phyloP scores from a whole-genome alignment of 257 asterid species.

The Coffea eugenioides region DNA sequence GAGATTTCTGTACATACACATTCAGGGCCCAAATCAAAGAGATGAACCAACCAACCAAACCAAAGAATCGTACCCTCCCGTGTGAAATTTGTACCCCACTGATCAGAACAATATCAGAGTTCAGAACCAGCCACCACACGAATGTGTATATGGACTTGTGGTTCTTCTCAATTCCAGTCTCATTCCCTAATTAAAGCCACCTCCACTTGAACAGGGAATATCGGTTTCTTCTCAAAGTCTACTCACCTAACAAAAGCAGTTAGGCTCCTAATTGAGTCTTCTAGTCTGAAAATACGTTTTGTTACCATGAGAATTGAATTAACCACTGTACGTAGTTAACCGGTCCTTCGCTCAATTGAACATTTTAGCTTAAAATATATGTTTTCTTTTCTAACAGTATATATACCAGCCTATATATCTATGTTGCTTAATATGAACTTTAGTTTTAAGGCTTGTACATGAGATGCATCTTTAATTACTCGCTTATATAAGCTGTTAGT shows the following conservation, averaged over 20 bases:
- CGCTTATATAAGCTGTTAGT: too few species aligned
- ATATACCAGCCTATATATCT: too few species aligned
- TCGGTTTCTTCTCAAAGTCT: background rate
- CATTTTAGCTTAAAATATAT: too few species aligned
- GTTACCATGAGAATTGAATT: background rate
- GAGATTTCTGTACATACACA: background rate
- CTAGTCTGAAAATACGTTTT: background rate
- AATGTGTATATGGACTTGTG: background rate
- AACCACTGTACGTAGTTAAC: too few species aligned
- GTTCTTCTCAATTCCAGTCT: background rate
- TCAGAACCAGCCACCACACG: conserved; percentile 18
- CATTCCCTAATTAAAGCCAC: background rate
- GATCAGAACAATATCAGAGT: background rate
- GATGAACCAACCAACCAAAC: background rate
- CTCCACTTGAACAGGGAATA: background rate
- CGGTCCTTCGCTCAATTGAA: too few species aligned
- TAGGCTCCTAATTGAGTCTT: background rate
- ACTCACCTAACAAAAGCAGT: background rate
- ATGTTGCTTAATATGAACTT: too few species aligned
- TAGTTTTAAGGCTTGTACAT: too few species aligned
- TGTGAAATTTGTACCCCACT: conserved; percentile 17
- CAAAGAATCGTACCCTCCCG: conserved; percentile 14
- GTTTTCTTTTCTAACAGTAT: too few species aligned
- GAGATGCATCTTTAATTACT: too few species aligned
- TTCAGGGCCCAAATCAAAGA: background rate